A percentile compares a stretch with the other conserved stretches of the same genome.
Conservation (phyloP, 495 filamentous ascomycete species). For the Cryomyces minteri region DNA sequence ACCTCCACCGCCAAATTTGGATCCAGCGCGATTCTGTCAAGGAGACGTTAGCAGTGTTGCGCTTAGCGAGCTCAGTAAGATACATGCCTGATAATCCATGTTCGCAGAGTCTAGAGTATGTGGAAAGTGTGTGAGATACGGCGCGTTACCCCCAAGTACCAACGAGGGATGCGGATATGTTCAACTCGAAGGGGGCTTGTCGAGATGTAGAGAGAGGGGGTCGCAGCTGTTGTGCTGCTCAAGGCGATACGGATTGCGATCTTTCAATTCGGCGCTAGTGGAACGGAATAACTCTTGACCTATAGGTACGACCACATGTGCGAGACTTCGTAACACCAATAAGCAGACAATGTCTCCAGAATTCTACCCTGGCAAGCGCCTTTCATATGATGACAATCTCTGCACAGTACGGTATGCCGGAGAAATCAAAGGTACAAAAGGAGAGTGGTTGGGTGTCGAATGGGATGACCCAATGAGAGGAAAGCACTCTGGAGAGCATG, state of each 20-base stretch:
- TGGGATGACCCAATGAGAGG: conserved; percentile 80
- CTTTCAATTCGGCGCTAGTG: too few species aligned
- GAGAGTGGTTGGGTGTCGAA: conserved; percentile 86
- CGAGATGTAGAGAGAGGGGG: too few species aligned
- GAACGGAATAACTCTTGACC: too few species aligned
- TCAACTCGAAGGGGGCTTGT: too few species aligned
- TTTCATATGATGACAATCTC: conserved; percentile 52
- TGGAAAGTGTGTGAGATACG: too few species aligned
- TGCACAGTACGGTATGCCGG: conserved; percentile 83
- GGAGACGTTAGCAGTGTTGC: background rate
- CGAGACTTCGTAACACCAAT: too few species aligned
- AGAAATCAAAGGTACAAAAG: conserved; percentile 51
- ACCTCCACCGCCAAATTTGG: conserved; percentile 95
- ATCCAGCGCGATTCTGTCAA: conserved; percentile 77
- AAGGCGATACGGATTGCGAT: too few species aligned
- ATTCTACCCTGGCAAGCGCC: conserved; percentile 43
- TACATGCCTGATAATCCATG: conserved; percentile 4
- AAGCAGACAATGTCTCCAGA: background rate
- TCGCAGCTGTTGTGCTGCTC: too few species aligned
- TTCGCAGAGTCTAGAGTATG: background rate
- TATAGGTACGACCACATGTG: too few species aligned
- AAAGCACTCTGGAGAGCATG: conserved; percentile 76
- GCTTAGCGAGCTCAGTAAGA: background rate
- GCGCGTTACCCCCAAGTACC: too few species aligned
- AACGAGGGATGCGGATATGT: too few species aligned